Evolutionary conservation across 75 land plant genomes (phyloP).

Genomic region (Picea glauca): DNA sequence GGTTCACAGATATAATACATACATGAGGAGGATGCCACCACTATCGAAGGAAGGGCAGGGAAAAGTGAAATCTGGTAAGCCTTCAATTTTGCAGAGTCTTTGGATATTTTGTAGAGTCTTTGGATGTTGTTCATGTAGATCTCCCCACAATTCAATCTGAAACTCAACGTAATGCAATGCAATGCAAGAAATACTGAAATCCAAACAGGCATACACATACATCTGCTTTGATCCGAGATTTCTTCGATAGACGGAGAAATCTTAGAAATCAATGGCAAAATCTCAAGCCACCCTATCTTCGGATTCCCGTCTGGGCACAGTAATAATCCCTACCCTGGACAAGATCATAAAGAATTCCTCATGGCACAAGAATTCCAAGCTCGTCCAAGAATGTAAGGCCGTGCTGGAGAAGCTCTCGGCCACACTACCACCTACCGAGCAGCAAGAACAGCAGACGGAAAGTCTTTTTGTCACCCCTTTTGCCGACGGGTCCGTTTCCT

Average conservation of each 20-base stretch:
- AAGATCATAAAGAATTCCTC: constrained; percentile 87
- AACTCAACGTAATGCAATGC: neutral
- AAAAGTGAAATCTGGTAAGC: no score
- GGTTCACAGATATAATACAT: no score
- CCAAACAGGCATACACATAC: neutral
- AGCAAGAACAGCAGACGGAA: neutral
- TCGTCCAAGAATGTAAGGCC: constrained; percentile 79
- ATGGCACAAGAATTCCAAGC: constrained; percentile 96
- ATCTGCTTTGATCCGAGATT: neutral
- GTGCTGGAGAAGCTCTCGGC: constrained; percentile 58
- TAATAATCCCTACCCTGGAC: constrained; percentile 66
- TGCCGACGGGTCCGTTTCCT: constrained; percentile 46
- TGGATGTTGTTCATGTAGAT: no score
- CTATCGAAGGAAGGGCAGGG: no score
- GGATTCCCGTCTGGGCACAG: constrained; percentile 36
- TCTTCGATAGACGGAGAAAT: neutral
- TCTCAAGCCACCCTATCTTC: neutral
- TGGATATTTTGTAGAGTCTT: no score
- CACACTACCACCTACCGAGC: neutral
- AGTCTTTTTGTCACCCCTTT: constrained; percentile 5
- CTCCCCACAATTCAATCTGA: no score
- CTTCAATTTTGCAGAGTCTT: no score
- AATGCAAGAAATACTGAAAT: neutral
- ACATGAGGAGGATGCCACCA: no score
- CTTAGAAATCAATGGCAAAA: neutral